Conservation (phyloP, 176 grass and related monocot species). For the Stipa capillata region DNA sequence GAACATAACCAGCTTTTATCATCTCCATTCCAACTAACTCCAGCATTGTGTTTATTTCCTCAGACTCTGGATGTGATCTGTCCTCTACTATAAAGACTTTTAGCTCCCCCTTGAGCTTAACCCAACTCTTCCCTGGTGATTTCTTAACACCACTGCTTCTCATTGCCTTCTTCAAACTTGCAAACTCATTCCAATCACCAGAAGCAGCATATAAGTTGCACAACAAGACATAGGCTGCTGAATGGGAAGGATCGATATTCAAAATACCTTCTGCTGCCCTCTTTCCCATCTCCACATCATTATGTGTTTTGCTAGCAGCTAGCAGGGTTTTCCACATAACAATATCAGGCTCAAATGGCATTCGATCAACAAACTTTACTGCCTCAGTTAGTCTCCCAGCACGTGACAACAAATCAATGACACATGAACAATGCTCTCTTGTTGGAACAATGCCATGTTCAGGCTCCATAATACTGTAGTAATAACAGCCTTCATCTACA, state of each 20-base stretch:
- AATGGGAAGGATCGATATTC: conserved; percentile 49
- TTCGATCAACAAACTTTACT: conserved; percentile 53
- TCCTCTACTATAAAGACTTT: conserved; percentile 76
- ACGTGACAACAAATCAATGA: conserved; percentile 71
- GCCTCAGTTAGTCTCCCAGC: conserved; percentile 84
- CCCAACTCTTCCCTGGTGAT: conserved; percentile 73
- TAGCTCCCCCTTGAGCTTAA: conserved; percentile 68
- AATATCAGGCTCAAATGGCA: conserved; percentile 66
- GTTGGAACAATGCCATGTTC: conserved; percentile 53
- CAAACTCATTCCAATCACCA: conserved; percentile 73
- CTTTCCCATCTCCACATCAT: conserved; percentile 72
- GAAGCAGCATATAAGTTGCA: conserved; percentile 85
- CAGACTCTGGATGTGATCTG: conserved; percentile 58
- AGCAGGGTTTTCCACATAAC: conserved; percentile 77
- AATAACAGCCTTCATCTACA: conserved; percentile 64
- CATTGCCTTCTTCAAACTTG: conserved; percentile 58
- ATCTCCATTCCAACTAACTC: conserved; percentile 52
- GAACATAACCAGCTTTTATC: conserved; percentile 65
- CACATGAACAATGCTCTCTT: conserved; percentile 63
- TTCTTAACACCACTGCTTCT: conserved; percentile 60
- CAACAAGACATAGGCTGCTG: conserved; percentile 71
- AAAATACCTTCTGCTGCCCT: conserved; percentile 61
- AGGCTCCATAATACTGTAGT: conserved; percentile 70
- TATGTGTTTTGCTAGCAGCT: conserved; percentile 56
- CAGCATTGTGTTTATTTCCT: conserved; percentile 63